These are phyloP conservation scores for Venturia asperata DNA, from an alignment of 2,329 filamentous ascomycete genomes.

Conservation along the genomic window DNA sequence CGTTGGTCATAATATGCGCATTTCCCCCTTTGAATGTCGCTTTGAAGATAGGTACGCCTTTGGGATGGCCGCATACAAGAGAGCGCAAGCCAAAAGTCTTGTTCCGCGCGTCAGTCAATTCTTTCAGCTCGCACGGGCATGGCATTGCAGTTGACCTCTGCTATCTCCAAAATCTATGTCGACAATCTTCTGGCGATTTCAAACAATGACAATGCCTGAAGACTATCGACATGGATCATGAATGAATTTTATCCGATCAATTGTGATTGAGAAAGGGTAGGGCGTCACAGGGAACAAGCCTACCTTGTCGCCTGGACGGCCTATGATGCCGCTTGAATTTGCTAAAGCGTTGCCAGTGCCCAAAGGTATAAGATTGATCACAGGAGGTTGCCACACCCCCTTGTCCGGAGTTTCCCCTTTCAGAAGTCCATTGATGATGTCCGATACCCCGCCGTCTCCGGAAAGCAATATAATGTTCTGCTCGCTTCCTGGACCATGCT, in stretches of 20 bases:
- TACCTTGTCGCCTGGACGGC: neutral
- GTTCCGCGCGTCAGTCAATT: conserved; percentile 22
- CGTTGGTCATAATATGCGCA: conserved; percentile 36
- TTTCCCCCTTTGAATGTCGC: conserved; percentile 40
- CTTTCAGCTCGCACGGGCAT: no score
- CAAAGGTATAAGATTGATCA: conserved; percentile 48
- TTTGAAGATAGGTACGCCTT: conserved; percentile 38
- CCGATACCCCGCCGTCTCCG: conserved; percentile 80
- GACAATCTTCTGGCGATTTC: neutral
- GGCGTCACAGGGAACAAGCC: neutral
- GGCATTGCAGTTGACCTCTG: neutral
- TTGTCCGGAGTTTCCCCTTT: conserved; percentile 21
- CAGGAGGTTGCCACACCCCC: conserved; percentile 42
- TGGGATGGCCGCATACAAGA: conserved; percentile 31
- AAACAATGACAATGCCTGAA: neutral
- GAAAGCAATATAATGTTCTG: conserved; percentile 69
- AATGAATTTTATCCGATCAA: neutral
- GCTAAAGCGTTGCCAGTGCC: conserved; percentile 46
- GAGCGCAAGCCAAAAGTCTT: conserved; percentile 37
- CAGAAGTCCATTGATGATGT: conserved; percentile 64
- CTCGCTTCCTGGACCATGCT: conserved; percentile 36
- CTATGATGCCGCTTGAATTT: conserved; percentile 36
- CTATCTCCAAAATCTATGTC: neutral
- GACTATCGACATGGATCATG: neutral
- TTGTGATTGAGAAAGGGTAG: neutral